phyloP scores from a whole-genome alignment of 192 early-diverging fungal species.

The Neocallimastix lanati region DNA sequence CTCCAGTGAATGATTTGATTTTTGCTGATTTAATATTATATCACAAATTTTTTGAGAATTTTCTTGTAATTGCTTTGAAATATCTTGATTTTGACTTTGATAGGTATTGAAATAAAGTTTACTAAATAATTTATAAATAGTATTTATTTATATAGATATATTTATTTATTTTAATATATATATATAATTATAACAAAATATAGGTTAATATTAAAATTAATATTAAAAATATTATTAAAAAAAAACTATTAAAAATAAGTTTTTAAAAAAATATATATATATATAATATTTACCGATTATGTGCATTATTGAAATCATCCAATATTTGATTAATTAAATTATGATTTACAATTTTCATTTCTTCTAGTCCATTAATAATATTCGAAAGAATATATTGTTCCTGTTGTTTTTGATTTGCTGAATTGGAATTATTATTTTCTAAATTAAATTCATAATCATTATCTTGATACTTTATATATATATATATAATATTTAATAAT shows the following conservation, averaged over 20 bases:
- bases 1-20: not conserved
- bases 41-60: not conserved
- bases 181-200: no score
- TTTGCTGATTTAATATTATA: not conserved
- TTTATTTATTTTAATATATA: no score
- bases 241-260: no score
- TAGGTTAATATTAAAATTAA: no score
- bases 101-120: not conserved
- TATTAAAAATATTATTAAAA: no score
- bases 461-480: not conserved
- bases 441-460: no score
- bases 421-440: no score
- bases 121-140: not conserved
- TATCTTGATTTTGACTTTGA: not conserved
- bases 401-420: not conserved
- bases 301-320: not conserved
- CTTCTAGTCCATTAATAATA: not conserved
- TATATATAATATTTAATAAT: no score
- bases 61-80: not conserved
- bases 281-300: not conserved
- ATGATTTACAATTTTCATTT: not conserved
- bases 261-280: no score
- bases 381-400: not conserved
- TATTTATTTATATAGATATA: no score
- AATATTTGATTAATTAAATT: not conserved